Base-by-base conservation (phyloP, 805 yeast genomes). In the Torulaspora quercuum region DNA sequence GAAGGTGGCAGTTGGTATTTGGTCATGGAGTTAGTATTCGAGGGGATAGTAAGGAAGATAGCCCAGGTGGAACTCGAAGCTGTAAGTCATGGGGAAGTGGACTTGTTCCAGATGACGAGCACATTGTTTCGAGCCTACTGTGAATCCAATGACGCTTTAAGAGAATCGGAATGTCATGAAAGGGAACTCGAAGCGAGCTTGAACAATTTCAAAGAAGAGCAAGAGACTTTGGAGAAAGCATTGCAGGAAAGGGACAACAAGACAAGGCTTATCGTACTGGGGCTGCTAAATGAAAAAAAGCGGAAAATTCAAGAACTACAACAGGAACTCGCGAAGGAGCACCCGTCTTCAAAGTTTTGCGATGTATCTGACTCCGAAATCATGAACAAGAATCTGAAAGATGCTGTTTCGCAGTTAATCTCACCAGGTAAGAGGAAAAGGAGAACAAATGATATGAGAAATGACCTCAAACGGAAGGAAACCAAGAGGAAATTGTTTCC, bases 231-330 rank as follows among this genome's bases (percentile, higher is more conserved):
- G 16, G 53, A 54, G 25, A 26, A 22, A 8, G 23, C 49, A 7
- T 12, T 55, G 6, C 37, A 39, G 17, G 42, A 49, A 29, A 42
- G 60, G 24, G 59, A 59, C 41, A 25, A 39, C 3, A 47, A 46
- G 13, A 46, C 56, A 5, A 49, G 48, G 24, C 8, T 33, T 6
- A 34, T 57, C 5, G 42, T 49, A n/a, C 45, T 49, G 6, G 42
- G 40, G 6, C 36, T 53, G 12, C 30, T 58, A 25, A 57, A 57
- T 36, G 55, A 52, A 21, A 58, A 58, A 42, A 58, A 58, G 21
- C 33, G 17, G 16, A 52, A 46, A 29, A 55, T 55, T 2, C 18
- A 29, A 1, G 47, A 50, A 13, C 39, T 55, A 15, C 33, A 46
- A 19, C 25, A 29, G 5, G 35, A 33, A 27, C 29, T 55, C 14